phyloP scores from a whole-genome alignment of 2,329 filamentous ascomycete species.

The Berkeleyomyces rouxiae region DNA sequence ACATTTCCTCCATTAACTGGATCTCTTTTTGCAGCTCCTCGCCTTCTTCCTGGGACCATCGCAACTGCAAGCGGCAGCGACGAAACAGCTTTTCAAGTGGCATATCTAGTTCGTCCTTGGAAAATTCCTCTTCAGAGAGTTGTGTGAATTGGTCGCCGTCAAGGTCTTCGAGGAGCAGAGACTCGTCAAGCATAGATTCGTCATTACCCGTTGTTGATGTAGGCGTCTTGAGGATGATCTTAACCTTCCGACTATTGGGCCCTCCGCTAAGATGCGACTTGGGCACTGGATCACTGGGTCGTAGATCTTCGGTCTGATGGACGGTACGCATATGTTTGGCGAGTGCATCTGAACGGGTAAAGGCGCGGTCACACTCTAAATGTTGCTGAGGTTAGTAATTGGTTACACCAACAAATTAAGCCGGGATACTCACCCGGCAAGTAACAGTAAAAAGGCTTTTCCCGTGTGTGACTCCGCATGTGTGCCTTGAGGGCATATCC shows the following conservation, averaged over 20 bases:
- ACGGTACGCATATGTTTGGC: constrained; percentile 98
- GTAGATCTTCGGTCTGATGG: constrained; percentile 78
- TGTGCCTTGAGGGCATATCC: constrained; percentile 93
- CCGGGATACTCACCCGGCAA: constrained; percentile 52
- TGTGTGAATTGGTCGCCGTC: constrained; percentile 40
- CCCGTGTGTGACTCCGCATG: constrained; percentile 92
- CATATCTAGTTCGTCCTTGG: constrained; percentile 44
- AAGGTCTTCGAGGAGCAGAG: constrained; percentile 28
- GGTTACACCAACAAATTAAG: neutral
- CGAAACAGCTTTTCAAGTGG: constrained; percentile 43
- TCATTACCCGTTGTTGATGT: constrained; percentile 41
- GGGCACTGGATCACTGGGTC: constrained; percentile 59
- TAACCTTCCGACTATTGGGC: constrained; percentile 35
- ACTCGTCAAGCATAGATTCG: constrained; percentile 33
- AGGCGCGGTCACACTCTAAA: constrained; percentile 87
- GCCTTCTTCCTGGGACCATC: constrained; percentile 54
- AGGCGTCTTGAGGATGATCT: constrained; percentile 47
- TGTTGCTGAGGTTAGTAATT: neutral
- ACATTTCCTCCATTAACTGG: constrained; percentile 46
- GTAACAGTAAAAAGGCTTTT: constrained; percentile 96
- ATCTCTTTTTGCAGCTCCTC: constrained; percentile 48
- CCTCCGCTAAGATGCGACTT: constrained; percentile 18
- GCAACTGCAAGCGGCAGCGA: constrained; percentile 53
- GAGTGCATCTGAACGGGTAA: constrained; percentile 86
- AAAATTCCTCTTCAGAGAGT: constrained; percentile 44